A percentile compares a stretch with the other conserved stretches of the same genome.
Conservation (phyloP, 2,329 filamentous ascomycete species). For the Polychaeton citri region DNA sequence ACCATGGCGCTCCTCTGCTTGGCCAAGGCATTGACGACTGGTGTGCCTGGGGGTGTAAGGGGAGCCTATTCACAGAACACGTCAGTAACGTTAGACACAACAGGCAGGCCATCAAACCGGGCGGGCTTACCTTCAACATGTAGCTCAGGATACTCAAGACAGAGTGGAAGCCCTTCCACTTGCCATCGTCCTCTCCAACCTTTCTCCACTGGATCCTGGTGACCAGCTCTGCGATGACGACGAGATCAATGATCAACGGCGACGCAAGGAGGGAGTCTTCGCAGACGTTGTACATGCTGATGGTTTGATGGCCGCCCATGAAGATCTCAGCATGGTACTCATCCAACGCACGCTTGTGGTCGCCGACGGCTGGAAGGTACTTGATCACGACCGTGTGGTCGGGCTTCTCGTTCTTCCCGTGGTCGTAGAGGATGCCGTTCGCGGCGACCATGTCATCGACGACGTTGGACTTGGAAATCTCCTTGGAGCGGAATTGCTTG, state of each 20-base stretch:
- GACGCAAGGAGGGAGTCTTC: slow-evolving; percentile 95
- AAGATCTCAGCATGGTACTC: slow-evolving; percentile 99
- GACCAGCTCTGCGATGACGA: slow-evolving; percentile 92
- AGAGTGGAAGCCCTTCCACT: slow-evolving; percentile 86
- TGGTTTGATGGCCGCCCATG: slow-evolving; percentile 95
- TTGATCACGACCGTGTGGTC: slow-evolving; percentile 99
- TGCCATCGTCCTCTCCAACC: slow-evolving; percentile 40
- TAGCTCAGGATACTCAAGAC: slow-evolving; percentile 96
- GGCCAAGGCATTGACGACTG: slow-evolving; percentile 85
- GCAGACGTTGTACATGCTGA: slow-evolving; percentile 96
- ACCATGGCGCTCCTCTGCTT: slow-evolving; percentile 92
- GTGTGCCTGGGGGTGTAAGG: slow-evolving; percentile 83
- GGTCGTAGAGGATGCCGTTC: slow-evolving; percentile 78
- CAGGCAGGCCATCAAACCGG: slow-evolving; percentile 31
- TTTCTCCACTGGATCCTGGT: slow-evolving; percentile 86
- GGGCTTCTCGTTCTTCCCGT: slow-evolving; percentile 65
- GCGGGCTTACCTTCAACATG: slow-evolving; percentile 68
- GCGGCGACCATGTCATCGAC: slow-evolving; percentile 99
- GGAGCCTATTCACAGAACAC: slow-evolving; percentile 50
- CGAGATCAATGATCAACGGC: slow-evolving; percentile 92
- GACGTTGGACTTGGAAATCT: slow-evolving; percentile 98
- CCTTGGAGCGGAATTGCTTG: slow-evolving; percentile 98
- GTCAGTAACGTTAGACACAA: slow-evolving; percentile 3
- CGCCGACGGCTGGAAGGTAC: slow-evolving; percentile 97
- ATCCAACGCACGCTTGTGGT: slow-evolving; percentile 97